phyloP scores from a whole-genome alignment of 2,329 filamentous ascomycete species.

The Elsinoe necatrix region DNA sequence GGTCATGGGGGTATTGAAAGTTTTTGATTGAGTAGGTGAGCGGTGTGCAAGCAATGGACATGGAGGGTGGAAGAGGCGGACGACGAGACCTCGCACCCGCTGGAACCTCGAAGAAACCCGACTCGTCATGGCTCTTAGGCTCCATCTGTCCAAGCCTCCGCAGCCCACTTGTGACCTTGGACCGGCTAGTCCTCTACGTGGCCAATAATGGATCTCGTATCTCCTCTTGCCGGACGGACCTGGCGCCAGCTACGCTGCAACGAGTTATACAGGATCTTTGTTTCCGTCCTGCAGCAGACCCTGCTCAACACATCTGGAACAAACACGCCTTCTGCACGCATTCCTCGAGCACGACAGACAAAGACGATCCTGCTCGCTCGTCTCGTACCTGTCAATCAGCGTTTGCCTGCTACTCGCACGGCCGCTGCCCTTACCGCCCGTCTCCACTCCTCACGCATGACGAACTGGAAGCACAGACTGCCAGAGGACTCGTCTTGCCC shows the following conservation, averaged over 20 bases:
- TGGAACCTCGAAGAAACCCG: not conserved
- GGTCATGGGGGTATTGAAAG: conserved; percentile 1
- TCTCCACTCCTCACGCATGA: conserved; percentile 1
- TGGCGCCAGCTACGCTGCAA: not conserved
- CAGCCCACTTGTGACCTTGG: not conserved
- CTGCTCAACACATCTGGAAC: not conserved
- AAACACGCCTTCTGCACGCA: not conserved
- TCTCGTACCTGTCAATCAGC: conserved; percentile 5
- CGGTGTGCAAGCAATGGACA: not conserved
- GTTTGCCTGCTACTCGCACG: not conserved
- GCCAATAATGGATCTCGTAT: not conserved
- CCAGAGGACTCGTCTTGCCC: not conserved
- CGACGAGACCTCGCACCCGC: not conserved
- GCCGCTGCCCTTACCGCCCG: conserved; percentile 3
- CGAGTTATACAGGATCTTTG: not conserved
- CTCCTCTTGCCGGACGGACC: not conserved
- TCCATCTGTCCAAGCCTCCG: not conserved
- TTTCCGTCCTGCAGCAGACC: not conserved
- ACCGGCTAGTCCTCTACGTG: not conserved
- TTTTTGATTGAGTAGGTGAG: not conserved
- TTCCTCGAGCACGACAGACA: conserved; percentile 7
- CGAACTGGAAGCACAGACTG: conserved; percentile 11
- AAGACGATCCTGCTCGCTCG: not conserved
- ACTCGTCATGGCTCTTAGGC: not conserved
- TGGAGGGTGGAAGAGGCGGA: not conserved